These are phyloP conservation scores for Solanum chiquidenum DNA, from an alignment of 257 asterid genomes.

Conservation along the genomic window DNA sequence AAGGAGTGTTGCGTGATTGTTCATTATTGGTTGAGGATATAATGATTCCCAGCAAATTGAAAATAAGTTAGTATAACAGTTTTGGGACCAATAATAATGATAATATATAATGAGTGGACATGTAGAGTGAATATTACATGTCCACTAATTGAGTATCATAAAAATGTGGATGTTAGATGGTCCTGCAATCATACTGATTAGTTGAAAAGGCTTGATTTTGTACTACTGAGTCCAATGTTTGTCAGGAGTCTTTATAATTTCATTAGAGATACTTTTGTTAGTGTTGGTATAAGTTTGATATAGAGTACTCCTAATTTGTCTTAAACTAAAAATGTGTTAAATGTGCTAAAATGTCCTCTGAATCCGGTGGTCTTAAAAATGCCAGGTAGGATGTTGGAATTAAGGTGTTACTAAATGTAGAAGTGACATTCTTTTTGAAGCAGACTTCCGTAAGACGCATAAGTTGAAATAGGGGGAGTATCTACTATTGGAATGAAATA, in stretches of 20 bases:
- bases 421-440: background rate
- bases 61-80: background rate
- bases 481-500: background rate
- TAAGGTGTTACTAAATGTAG: background rate
- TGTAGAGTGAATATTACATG: background rate
- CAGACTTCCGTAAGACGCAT: background rate
- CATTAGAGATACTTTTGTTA: background rate
- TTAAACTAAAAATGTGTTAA: background rate
- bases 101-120: background rate
- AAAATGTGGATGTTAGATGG: background rate
- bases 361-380: background rate
- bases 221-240: background rate
- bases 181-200: background rate
- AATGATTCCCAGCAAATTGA: background rate
- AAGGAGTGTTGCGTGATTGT: background rate
- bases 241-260: background rate
- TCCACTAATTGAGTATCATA: background rate
- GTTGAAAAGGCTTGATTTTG: background rate
- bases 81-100: background rate
- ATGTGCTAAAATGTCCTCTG: background rate
- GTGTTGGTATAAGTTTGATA: background rate
- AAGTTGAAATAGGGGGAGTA: background rate
- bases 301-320: background rate
- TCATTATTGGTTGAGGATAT: background rate
- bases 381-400: background rate